These are phyloP conservation scores for Teratosphaeria nubilosa DNA, from an alignment of 2,329 filamentous ascomycete species.

Conservation along the genomic window DNA sequence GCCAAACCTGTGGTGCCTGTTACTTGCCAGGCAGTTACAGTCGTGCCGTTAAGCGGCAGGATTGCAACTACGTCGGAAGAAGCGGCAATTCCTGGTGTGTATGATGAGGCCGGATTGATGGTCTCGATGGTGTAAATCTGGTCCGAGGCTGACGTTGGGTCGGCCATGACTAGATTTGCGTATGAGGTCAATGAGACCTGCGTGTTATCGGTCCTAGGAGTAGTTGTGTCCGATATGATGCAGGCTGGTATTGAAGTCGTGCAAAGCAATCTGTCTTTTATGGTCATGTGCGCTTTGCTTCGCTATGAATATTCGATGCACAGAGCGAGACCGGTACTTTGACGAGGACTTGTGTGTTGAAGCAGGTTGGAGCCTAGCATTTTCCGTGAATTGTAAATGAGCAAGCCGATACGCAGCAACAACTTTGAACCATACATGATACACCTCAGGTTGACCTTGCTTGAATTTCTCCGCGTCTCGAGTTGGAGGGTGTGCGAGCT, in stretches of 20 bases:
- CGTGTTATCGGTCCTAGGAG: not conserved
- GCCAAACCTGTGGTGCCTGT: constrained; percentile 8
- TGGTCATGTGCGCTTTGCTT: too few relatives aligned
- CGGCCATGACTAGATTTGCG: not conserved
- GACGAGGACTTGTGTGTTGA: too few relatives aligned
- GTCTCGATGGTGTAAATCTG: not conserved
- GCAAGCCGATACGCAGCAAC: too few relatives aligned
- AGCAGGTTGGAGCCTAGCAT: too few relatives aligned
- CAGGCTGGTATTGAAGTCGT: not conserved
- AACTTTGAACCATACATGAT: not conserved
- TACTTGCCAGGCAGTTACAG: constrained; percentile 8
- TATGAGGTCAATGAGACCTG: not conserved
- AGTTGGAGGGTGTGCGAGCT: not conserved
- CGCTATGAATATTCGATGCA: too few relatives aligned
- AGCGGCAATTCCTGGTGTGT: not conserved
- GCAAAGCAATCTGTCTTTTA: too few relatives aligned
- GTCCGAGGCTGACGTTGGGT: not conserved
- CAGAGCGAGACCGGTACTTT: too few relatives aligned
- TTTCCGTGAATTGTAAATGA: too few relatives aligned
- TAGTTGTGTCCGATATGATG: not conserved
- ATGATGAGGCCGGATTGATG: not conserved
- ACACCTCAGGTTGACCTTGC: not conserved
- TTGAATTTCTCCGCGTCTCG: not conserved
- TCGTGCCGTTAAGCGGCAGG: constrained; percentile 6
- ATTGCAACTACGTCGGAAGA: constrained; percentile 5